Percentiles rank a stretch among this genome's conserved stretches.
phyloP scores from a whole-genome alignment of 2,329 filamentous ascomycete species.

The Colletotrichum tofieldiae region DNA sequence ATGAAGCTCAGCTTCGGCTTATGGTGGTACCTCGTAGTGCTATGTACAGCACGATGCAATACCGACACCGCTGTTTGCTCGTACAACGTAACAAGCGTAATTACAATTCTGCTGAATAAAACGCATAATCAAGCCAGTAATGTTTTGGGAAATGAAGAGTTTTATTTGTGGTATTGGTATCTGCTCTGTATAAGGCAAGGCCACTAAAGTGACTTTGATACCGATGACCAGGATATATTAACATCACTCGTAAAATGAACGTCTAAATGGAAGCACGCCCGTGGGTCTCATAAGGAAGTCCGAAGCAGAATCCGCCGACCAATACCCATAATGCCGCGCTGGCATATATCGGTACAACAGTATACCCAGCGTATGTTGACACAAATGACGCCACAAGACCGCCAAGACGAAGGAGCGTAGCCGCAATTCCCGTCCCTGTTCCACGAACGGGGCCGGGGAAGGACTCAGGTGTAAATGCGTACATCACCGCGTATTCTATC shows the following conservation, averaged over 20 bases:
- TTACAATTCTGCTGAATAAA: background rate
- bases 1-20: too few relatives aligned
- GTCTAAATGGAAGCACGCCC: conserved; percentile 52
- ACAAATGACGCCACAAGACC: conserved; percentile 60
- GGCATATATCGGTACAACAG: conserved; percentile 60
- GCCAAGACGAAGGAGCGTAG: conserved; percentile 55
- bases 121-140: background rate
- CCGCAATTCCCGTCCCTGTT: conserved; percentile 65
- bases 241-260: too few relatives aligned
- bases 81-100: background rate
- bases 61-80: background rate
- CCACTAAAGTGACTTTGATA: accelerated
- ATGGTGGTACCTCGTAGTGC: background rate
- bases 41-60: background rate
- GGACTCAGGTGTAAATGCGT: conserved; percentile 69
- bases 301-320: conserved; percentile 58
- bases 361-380: conserved; percentile 60
- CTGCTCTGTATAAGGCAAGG: background rate
- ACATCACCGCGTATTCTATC: conserved; percentile 52
- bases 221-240: background rate
- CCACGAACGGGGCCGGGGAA: conserved; percentile 70
- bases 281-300: conserved; percentile 62
- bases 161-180: background rate
- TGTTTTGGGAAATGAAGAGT: background rate
- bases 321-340: conserved; percentile 62